Conservation (phyloP, 208 protist genomes). For the Crithidia brevicula region DNA sequence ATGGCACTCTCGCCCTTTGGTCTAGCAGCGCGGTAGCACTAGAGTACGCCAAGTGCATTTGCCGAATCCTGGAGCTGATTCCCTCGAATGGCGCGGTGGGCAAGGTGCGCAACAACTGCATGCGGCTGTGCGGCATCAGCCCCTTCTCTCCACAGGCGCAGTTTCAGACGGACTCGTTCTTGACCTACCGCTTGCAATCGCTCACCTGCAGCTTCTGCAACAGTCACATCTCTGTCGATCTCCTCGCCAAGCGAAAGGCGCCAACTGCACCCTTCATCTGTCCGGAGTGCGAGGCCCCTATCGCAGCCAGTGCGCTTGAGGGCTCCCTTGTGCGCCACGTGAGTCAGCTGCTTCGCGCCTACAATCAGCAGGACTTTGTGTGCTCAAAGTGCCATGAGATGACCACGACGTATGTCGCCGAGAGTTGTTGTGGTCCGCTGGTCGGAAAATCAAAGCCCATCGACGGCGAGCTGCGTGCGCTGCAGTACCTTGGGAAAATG, state of each 20-base stretch:
- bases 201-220: constrained; percentile 88
- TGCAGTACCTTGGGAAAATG: constrained; percentile 65
- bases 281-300: constrained; percentile 70
- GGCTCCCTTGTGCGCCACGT: constrained; percentile 82
- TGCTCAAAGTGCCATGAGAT: constrained; percentile 87
- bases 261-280: constrained; percentile 52
- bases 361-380: constrained; percentile 85
- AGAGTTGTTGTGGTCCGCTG: constrained; percentile 82
- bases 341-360: constrained; percentile 54
- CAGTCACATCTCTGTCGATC: constrained; percentile 56
- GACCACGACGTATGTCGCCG: constrained; percentile 57
- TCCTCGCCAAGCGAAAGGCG: constrained; percentile 39
- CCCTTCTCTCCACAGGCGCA: constrained; percentile 82
- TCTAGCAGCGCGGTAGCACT: constrained; percentile 63
- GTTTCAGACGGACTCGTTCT: constrained; percentile 42
- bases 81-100: constrained; percentile 68
- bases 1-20: constrained; percentile 18
- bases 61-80: constrained; percentile 71
- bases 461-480: constrained; percentile 50
- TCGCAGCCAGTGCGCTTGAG: constrained; percentile 65
- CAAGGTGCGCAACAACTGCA: constrained; percentile 86
- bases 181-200: constrained; percentile 36
- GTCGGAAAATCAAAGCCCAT: constrained; percentile 64
- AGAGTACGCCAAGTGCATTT: constrained; percentile 84
- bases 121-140: constrained; percentile 86